These are phyloP conservation scores for Candida rishiriensis DNA, from an alignment of 805 yeast species.

Conservation along the genomic window DNA sequence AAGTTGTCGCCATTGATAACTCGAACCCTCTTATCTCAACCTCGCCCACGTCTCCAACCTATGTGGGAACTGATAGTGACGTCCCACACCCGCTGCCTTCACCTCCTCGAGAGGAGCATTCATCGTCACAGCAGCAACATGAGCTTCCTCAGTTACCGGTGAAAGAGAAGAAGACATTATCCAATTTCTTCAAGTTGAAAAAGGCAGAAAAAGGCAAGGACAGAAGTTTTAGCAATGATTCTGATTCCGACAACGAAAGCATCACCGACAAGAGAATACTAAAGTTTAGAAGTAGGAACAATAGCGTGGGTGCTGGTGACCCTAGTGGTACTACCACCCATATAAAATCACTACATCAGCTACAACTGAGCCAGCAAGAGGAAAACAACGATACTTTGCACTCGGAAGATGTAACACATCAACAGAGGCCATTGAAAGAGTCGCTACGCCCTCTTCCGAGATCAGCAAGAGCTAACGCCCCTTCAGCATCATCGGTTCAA, in stretches of 20 bases:
- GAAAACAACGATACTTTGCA: too few relatives aligned
- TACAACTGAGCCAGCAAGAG: too few relatives aligned
- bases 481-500: too few relatives aligned
- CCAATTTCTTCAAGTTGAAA: slow-evolving; percentile 26
- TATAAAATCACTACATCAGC: too few relatives aligned
- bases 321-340: too few relatives aligned
- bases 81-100: slow-evolving; percentile 5
- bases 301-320: too few relatives aligned
- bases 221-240: slow-evolving; percentile 8
- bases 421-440: too few relatives aligned
- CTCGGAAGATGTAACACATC: too few relatives aligned
- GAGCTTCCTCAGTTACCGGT: background rate
- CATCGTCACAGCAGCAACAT: background rate
- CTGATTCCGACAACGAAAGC: slow-evolving; percentile 21
- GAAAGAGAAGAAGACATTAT: slow-evolving; percentile 15
- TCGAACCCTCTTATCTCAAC: background rate
- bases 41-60: background rate
- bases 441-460: too few relatives aligned
- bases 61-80: background rate
- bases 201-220: slow-evolving; percentile 16
- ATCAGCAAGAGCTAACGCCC: too few relatives aligned
- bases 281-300: slow-evolving; percentile 2
- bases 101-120: slow-evolving; percentile 8
- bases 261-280: slow-evolving; percentile 16
- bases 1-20: slow-evolving; percentile 1